Evolutionary conservation across 352 stramenopile species (phyloP).

Genomic region (Phytophthora cryptogea): DNA sequence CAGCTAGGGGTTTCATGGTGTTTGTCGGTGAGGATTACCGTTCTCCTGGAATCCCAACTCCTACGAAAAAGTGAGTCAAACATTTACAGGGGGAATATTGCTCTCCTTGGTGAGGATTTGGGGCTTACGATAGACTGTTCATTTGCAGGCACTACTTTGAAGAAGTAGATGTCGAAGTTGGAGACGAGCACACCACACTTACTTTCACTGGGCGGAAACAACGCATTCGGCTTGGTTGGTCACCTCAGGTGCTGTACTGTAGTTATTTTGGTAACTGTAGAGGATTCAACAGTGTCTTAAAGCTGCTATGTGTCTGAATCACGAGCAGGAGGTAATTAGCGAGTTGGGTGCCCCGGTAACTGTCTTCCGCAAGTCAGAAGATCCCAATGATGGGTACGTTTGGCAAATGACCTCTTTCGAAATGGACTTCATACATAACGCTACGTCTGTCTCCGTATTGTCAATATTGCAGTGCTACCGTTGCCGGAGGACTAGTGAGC

Average conservation of each 20-base stretch:
- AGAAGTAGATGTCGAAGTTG: conserved; percentile 59
- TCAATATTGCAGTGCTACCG: conserved; percentile 38
- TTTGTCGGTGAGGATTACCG: conserved; percentile 60
- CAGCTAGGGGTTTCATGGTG: conserved; percentile 70
- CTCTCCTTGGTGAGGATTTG: not conserved
- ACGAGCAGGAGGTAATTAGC: conserved; percentile 70
- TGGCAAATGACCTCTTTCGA: not conserved
- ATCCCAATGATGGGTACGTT: conserved; percentile 66
- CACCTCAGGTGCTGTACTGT: conserved; percentile 59
- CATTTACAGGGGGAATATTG: not conserved
- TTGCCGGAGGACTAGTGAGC: conserved; percentile 55
- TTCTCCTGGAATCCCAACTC: conserved; percentile 38
- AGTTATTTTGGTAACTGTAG: not conserved
- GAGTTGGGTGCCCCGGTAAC: conserved; percentile 76
- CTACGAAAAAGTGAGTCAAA: conserved; percentile 52
- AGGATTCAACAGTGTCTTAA: conserved; percentile 1
- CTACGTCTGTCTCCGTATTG: conserved; percentile 1
- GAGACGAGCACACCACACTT: conserved; percentile 42
- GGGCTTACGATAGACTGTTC: conserved; percentile 5
- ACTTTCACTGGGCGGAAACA: conserved; percentile 69
- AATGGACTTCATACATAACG: not conserved
- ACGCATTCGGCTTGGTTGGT: conserved; percentile 74
- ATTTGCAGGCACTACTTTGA: conserved; percentile 74
- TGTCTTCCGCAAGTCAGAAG: conserved; percentile 78
- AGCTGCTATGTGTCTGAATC: not conserved